A percentile compares a stretch with the other conserved stretches of the same genome.
Evolutionary conservation across 306 rosid genomes (phyloP).

Genomic region (Begonia masoniana): DNA sequence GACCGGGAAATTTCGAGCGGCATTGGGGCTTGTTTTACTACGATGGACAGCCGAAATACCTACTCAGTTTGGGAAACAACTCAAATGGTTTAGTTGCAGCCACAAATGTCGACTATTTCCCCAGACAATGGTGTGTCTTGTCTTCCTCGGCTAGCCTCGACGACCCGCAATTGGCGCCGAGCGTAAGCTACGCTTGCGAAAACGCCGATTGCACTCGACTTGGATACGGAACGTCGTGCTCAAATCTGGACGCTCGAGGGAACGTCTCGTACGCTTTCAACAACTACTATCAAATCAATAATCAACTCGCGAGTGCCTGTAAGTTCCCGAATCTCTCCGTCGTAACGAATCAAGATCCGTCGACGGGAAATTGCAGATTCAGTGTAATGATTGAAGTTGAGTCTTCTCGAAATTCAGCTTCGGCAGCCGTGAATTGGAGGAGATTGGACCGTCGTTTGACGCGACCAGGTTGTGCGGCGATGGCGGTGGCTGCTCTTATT

Average conservation of each 20-base stretch:
- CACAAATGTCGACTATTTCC: conserved; percentile 31
- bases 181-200: conserved; percentile 66
- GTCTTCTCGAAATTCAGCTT: no score
- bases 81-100: conserved; percentile 48
- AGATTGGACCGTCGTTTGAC: no score
- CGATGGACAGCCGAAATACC: conserved; percentile 71
- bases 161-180: conserved; percentile 42
- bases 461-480: no score
- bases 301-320: conserved; percentile 63
- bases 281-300: conserved; percentile 57
- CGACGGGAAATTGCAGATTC: conserved; percentile 57
- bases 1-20: conserved; percentile 82
- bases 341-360: conserved; percentile 57
- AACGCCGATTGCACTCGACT: conserved; percentile 86
- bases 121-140: conserved; percentile 66
- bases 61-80: conserved; percentile 36
- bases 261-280: conserved; percentile 87
- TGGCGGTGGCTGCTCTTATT: no score
- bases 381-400: conserved; percentile 37
- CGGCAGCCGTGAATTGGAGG: no score
- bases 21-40: conserved; percentile 90
- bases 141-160: conserved; percentile 56
- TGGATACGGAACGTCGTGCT: conserved; percentile 76
- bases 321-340: conserved; percentile 61
- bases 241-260: conserved; percentile 38